A percentile compares a stretch with the other conserved stretches of the same genome.
Evolutionary conservation across 2,329 filamentous ascomycete genomes (phyloP).

Genomic region (Xylaria sp.): DNA sequence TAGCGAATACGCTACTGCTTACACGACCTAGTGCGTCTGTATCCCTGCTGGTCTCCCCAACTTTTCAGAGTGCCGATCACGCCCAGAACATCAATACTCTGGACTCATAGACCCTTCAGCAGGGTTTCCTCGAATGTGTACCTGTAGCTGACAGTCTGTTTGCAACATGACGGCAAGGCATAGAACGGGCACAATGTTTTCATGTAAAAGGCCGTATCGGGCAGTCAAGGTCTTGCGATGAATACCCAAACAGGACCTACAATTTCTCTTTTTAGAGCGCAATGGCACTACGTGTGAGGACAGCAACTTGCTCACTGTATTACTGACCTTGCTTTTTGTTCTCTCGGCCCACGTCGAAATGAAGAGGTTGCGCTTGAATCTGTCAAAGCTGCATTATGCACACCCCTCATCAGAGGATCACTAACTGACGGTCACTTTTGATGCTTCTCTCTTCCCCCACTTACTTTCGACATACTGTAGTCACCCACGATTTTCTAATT

Average conservation of each 20-base stretch:
- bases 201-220: neutral
- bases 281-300: neutral
- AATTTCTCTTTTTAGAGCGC: conserved; percentile 17
- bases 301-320: neutral
- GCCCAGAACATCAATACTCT: neutral
- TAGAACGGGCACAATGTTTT: too few species aligned
- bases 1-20: neutral
- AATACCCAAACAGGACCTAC: conserved; percentile 3
- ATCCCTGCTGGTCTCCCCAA: conserved; percentile 1
- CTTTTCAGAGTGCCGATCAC: neutral
- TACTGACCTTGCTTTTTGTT: conserved; percentile 13
- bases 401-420: conserved; percentile 31
- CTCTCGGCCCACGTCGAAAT: conserved; percentile 12
- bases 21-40: neutral
- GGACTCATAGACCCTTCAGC: neutral
- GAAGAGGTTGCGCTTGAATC: conserved; percentile 24
- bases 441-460: conserved; percentile 4
- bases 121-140: neutral
- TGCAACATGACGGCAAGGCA: neutral
- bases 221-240: neutral
- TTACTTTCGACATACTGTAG: too few species aligned
- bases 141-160: neutral
- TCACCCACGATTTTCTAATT: too few species aligned
- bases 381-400: conserved; percentile 34
- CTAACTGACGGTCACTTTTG: conserved; percentile 16